Conservation (phyloP, 2,329 filamentous ascomycete species). For the Helotiales sp. region DNA sequence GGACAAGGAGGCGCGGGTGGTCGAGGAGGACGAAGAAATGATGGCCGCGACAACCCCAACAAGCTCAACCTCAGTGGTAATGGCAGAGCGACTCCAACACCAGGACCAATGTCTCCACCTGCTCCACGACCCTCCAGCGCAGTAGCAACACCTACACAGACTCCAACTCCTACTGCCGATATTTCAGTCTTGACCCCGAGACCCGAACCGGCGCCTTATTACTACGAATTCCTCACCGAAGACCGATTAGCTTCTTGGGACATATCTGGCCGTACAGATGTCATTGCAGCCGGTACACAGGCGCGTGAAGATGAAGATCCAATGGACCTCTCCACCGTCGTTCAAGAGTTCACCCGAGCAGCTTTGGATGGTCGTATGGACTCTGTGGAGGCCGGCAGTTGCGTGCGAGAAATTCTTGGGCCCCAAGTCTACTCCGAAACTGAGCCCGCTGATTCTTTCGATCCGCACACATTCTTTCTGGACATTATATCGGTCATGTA, state of each 20-base stretch:
- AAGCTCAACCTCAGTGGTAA: constrained; percentile 26
- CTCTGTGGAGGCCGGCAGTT: constrained; percentile 66
- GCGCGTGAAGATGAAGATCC: constrained; percentile 68
- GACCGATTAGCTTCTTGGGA: constrained; percentile 68
- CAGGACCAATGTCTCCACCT: constrained; percentile 37
- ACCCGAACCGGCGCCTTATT: constrained; percentile 47
- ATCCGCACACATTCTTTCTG: constrained; percentile 72
- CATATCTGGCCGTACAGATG: constrained; percentile 61
- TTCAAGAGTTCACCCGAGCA: constrained; percentile 82
- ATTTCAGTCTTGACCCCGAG: constrained; percentile 34
- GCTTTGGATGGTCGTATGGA: constrained; percentile 69
- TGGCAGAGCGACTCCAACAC: constrained; percentile 32
- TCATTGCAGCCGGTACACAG: constrained; percentile 65
- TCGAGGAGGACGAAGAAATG: constrained; percentile 31
- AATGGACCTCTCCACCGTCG: constrained; percentile 68
- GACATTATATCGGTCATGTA: constrained; percentile 80
- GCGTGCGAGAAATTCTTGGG: constrained; percentile 73
- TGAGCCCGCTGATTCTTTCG: constrained; percentile 53
- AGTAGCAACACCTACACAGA: constrained; percentile 30
- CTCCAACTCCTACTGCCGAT: constrained; percentile 25
- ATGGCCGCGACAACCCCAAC: constrained; percentile 33
- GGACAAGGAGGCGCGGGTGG: constrained; percentile 38
- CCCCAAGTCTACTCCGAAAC: constrained; percentile 44
- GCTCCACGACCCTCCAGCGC: constrained; percentile 30
- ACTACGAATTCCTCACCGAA: constrained; percentile 76